Conservation (phyloP, 495 filamentous ascomycete species). For the Darksidea phi region DNA sequence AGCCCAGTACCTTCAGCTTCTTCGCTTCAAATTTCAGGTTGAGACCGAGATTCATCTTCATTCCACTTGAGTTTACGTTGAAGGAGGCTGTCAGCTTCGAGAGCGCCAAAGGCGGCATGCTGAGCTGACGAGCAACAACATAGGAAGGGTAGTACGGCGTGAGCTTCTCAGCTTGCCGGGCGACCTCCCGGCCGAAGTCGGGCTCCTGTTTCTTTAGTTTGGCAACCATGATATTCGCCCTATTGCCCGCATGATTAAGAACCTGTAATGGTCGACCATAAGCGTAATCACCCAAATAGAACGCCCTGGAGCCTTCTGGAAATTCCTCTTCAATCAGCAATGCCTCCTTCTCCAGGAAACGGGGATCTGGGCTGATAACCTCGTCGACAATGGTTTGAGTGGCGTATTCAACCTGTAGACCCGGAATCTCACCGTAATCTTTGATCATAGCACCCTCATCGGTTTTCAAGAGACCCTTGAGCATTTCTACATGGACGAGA, state of each 20-base stretch:
- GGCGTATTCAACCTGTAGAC: slow-evolving; percentile 88
- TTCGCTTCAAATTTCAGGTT: slow-evolving; percentile 96
- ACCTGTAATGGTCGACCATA: slow-evolving; percentile 89
- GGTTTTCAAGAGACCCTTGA: slow-evolving; percentile 86
- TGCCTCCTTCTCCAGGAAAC: slow-evolving; percentile 86
- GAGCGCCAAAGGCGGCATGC: slow-evolving; percentile 79
- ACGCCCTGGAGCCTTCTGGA: slow-evolving; percentile 72
- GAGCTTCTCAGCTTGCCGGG: slow-evolving; percentile 59
- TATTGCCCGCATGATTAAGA: slow-evolving; percentile 67
- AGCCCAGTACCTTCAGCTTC: slow-evolving; percentile 94
- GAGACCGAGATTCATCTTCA: slow-evolving; percentile 82
- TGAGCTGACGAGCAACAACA: slow-evolving; percentile 75
- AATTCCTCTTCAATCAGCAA: slow-evolving; percentile 90
- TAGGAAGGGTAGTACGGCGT: slow-evolving; percentile 83
- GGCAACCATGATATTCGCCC: slow-evolving; percentile 73
- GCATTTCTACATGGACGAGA: slow-evolving; percentile 84
- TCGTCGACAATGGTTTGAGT: slow-evolving; percentile 86
- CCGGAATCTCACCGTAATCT: slow-evolving; percentile 85
- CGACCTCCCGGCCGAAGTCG: slow-evolving; percentile 77
- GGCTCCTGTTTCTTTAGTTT: slow-evolving; percentile 66
- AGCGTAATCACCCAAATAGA: slow-evolving; percentile 95
- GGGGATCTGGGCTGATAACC: slow-evolving; percentile 85
- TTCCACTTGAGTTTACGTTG: slow-evolving; percentile 72
- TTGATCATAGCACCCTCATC: slow-evolving; percentile 90
- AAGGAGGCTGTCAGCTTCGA: slow-evolving; percentile 96